Percentiles rank a stretch among this genome's conserved stretches.
phyloP scores from a whole-genome alignment of 2,329 filamentous ascomycete species.

The Alternaria hordeiaustralica region DNA sequence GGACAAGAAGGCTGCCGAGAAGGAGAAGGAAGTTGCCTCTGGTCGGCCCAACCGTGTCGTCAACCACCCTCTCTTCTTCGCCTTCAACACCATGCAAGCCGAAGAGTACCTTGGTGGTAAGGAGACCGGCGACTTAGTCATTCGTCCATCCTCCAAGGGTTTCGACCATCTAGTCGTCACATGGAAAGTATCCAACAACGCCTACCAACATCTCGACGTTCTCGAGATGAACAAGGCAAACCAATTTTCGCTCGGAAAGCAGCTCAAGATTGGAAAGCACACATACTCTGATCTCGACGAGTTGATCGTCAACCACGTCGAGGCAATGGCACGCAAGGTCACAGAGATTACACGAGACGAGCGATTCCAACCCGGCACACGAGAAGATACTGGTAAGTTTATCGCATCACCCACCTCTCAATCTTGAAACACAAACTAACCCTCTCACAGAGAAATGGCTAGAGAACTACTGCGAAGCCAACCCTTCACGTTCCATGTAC shows the following conservation, averaged over 20 bases:
- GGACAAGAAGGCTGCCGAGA: slow-evolving; percentile 77
- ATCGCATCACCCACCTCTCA: too few relatives aligned
- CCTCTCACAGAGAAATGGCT: slow-evolving; percentile 81
- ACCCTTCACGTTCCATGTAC: slow-evolving; percentile 91
- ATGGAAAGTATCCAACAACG: slow-evolving; percentile 94
- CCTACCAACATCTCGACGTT: slow-evolving; percentile 98
- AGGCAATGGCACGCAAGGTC: slow-evolving; percentile 97
- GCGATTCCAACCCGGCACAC: slow-evolving; percentile 85
- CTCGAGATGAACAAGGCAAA: slow-evolving; percentile 96
- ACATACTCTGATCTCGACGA: slow-evolving; percentile 97
- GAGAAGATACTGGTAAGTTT: slow-evolving; percentile 74
- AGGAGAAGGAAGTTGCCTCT: slow-evolving; percentile 84
- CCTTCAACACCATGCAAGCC: slow-evolving; percentile 90
- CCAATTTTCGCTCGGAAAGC: slow-evolving; percentile 89
- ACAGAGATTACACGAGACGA: slow-evolving; percentile 95
- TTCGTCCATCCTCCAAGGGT: slow-evolving; percentile 93
- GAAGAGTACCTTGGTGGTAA: slow-evolving; percentile 92
- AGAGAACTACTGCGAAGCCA: slow-evolving; percentile 93
- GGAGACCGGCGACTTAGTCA: slow-evolving; percentile 86
- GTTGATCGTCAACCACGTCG: slow-evolving; percentile 94
- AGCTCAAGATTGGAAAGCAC: slow-evolving; percentile 86
- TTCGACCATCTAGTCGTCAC: slow-evolving; percentile 95
- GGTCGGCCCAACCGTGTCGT: slow-evolving; percentile 92
- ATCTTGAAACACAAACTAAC: slow-evolving; percentile 13
- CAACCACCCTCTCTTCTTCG: slow-evolving; percentile 95